These are phyloP conservation scores for Coemansia sp. DNA, from an alignment of 371 early-diverging fungal species.

Conservation along the genomic window DNA sequence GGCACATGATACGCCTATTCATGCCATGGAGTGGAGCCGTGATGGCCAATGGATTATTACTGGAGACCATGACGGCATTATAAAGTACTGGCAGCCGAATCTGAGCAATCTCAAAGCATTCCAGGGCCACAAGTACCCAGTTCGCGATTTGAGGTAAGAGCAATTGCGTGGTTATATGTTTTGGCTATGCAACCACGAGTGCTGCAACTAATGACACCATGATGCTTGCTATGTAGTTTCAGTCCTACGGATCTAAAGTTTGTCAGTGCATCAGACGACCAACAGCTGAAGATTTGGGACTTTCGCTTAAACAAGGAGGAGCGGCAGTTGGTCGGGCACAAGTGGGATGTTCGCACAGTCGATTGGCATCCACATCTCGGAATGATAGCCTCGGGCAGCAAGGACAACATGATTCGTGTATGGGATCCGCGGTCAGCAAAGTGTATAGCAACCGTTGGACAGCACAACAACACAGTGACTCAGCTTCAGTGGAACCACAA, in stretches of 20 bases:
- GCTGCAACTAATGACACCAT: not conserved
- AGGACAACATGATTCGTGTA: conserved; percentile 96
- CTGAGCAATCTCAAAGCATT: conserved; percentile 97
- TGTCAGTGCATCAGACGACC: conserved; percentile 98
- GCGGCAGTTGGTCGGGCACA: conserved; percentile 87
- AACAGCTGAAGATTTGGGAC: conserved; percentile 96
- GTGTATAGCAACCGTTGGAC: conserved; percentile 89
- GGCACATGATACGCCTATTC: conserved; percentile 94
- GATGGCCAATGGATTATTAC: conserved; percentile 96
- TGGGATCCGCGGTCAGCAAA: conserved; percentile 98
- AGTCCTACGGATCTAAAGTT: conserved; percentile 93
- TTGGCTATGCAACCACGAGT: not conserved
- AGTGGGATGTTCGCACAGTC: conserved; percentile 98
- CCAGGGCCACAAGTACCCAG: conserved; percentile 90
- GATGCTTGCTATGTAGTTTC: conserved; percentile 59
- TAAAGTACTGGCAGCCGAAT: conserved; percentile 99
- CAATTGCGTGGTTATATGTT: not conserved
- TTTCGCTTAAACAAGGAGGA: conserved; percentile 91
- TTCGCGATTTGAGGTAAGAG: conserved; percentile 74
- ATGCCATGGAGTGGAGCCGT: conserved; percentile 98
- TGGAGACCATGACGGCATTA: conserved; percentile 92
- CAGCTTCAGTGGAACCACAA: conserved; percentile 95
- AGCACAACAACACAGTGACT: conserved; percentile 97
- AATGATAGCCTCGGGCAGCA: conserved; percentile 96
- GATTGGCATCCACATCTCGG: conserved; percentile 99